Evolutionary conservation across 169 alveolate genomes (phyloP).

Genomic region (Plasmodium ovale): DNA sequence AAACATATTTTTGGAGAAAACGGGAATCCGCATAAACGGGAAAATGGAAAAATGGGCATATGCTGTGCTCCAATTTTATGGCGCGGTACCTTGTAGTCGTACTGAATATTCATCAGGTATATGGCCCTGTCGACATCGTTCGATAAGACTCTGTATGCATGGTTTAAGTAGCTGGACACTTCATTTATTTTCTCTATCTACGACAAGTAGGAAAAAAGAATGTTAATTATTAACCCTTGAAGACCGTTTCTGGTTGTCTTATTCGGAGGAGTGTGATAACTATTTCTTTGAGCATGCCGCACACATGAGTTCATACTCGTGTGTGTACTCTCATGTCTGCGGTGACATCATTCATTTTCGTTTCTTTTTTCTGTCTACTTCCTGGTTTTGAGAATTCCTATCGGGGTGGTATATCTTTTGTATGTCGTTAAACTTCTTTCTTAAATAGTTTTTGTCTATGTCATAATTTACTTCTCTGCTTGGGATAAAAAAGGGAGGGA

Average conservation of each 20-base stretch:
- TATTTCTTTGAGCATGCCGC: too few species aligned
- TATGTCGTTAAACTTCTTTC: slow-evolving; percentile 53
- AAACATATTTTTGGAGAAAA: too few species aligned
- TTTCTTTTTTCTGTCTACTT: slow-evolving; percentile 8
- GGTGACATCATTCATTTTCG: background rate
- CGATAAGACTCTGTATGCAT: slow-evolving; percentile 31
- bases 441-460: slow-evolving; percentile 51
- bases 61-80: too few species aligned
- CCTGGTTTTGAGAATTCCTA: slow-evolving; percentile 16
- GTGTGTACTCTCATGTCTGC: too few species aligned
- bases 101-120: slow-evolving; percentile 21
- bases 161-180: slow-evolving; percentile 60
- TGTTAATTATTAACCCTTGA: too few species aligned
- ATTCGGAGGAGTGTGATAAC: too few species aligned
- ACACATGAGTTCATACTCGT: too few species aligned
- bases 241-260: too few species aligned
- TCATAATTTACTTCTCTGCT: slow-evolving; percentile 27
- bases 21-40: too few species aligned
- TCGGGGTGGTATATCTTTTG: slow-evolving; percentile 67
- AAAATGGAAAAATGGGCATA: background rate
- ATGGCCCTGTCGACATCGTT: slow-evolving; percentile 60
- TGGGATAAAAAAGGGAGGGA: background rate
- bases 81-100: slow-evolving; percentile 41
- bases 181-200: slow-evolving; percentile 56
- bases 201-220: background rate